Evolutionary conservation across 352 stramenopile species (phyloP).

Genomic region (Phytophthora crassamura): DNA sequence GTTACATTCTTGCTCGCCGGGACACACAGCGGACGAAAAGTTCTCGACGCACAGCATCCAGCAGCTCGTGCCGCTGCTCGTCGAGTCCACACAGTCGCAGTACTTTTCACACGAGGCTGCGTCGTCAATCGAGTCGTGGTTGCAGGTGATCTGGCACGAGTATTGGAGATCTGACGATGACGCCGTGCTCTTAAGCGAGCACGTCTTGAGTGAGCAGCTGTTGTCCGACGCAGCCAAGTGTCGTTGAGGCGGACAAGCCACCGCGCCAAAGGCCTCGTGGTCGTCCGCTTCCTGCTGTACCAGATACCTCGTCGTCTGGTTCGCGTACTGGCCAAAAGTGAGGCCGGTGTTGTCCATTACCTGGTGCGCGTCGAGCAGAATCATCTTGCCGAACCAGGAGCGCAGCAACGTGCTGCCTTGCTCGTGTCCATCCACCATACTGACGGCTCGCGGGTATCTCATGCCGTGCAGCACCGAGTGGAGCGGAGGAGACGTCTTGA

Average conservation of each 20-base stretch:
- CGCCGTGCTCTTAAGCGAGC: slow-evolving; percentile 42
- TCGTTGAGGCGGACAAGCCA: slow-evolving; percentile 54
- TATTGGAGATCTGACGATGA: slow-evolving; percentile 36
- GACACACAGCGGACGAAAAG: slow-evolving; percentile 46
- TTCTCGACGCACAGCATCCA: slow-evolving; percentile 74
- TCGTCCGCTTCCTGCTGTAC: slow-evolving; percentile 42
- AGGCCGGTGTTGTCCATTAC: slow-evolving; percentile 67
- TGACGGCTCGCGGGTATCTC: slow-evolving; percentile 62
- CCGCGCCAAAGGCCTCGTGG: slow-evolving; percentile 45
- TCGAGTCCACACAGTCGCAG: slow-evolving; percentile 49
- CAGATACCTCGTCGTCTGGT: slow-evolving; percentile 62
- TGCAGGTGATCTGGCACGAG: slow-evolving; percentile 68
- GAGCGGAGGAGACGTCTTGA: slow-evolving; percentile 60
- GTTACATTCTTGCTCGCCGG: slow-evolving; percentile 58
- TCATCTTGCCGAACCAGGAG: slow-evolving; percentile 77
- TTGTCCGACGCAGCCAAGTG: slow-evolving; percentile 56
- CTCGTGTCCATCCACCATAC: slow-evolving; percentile 32
- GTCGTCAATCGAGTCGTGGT: slow-evolving; percentile 50
- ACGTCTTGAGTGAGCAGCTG: slow-evolving; percentile 55
- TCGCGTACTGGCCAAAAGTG: slow-evolving; percentile 60
- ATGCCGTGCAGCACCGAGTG: slow-evolving; percentile 79
- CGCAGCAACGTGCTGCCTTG: slow-evolving; percentile 55
- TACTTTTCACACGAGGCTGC: slow-evolving; percentile 44
- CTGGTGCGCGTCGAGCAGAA: slow-evolving; percentile 51
- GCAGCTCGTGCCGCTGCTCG: slow-evolving; percentile 42